Evolutionary conservation across 1,139 yeast species (phyloP).

Genomic region (Candida sojae): DNA sequence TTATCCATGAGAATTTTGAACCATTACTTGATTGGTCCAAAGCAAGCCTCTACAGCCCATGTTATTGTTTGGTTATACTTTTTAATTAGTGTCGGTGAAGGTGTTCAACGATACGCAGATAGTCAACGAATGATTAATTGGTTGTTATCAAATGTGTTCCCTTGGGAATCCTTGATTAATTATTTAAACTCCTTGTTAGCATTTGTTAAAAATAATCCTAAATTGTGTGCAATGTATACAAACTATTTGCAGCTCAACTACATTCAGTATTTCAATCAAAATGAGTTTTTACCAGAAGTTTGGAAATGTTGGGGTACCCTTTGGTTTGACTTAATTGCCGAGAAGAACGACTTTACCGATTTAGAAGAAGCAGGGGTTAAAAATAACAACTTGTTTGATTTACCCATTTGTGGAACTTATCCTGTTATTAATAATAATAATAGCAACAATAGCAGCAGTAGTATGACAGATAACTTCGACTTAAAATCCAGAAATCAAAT

Average conservation of each 20-base stretch:
- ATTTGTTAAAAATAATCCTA: slow-evolving; percentile 29
- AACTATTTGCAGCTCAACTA: slow-evolving; percentile 36
- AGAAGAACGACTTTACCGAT: slow-evolving; percentile 53
- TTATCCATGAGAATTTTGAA: slow-evolving; percentile 64
- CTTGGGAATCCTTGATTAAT: slow-evolving; percentile 65
- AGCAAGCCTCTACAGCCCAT: slow-evolving; percentile 70
- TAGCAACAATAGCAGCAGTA: slow-evolving; percentile 5
- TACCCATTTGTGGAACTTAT: slow-evolving; percentile 65
- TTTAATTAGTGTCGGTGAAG: slow-evolving; percentile 61
- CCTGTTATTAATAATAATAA: slow-evolving; percentile 23
- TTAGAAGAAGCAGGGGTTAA: slow-evolving; percentile 59
- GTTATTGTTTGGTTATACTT: slow-evolving; percentile 73
- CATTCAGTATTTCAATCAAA: slow-evolving; percentile 46
- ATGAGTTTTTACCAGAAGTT: slow-evolving; percentile 70
- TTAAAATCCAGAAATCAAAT: slow-evolving; percentile 25
- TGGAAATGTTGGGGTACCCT: slow-evolving; percentile 87
- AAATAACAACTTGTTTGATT: slow-evolving; percentile 57
- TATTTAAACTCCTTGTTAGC: slow-evolving; percentile 57
- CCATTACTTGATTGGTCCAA: slow-evolving; percentile 69
- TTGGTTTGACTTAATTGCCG: slow-evolving; percentile 64
- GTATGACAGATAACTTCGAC: slow-evolving; percentile 16
- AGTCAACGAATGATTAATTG: slow-evolving; percentile 53
- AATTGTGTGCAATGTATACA: slow-evolving; percentile 26
- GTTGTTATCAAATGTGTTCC: slow-evolving; percentile 56
- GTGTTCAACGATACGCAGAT: slow-evolving; percentile 49